Conservation (phyloP, 768 basidiomycete genomes). For the Psilocybe azurescens region DNA sequence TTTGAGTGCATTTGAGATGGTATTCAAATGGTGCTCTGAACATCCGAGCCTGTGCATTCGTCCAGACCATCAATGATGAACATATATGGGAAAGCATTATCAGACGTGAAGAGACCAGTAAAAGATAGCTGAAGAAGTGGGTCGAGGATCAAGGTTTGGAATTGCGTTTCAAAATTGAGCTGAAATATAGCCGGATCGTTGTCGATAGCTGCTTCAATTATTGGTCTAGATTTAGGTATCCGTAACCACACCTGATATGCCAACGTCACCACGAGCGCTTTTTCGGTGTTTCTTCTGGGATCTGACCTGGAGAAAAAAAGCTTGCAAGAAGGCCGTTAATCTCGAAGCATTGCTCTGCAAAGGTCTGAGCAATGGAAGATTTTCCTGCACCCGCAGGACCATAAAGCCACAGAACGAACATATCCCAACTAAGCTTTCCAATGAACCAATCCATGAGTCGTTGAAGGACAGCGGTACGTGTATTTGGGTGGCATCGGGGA, state of each 20-base stretch:
- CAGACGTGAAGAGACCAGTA: not conserved
- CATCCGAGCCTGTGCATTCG: conserved; percentile 14
- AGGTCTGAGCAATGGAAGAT: conserved; percentile 18
- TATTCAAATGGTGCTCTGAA: not conserved
- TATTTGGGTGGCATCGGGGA: conserved; percentile 19
- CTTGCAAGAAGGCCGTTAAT: conserved; percentile 2
- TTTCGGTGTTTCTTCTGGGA: conserved; percentile 1
- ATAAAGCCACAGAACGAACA: conserved; percentile 19
- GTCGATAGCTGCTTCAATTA: not conserved
- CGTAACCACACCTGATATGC: conserved; percentile 13
- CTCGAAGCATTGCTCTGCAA: conserved; percentile 12
- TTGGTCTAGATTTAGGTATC: not conserved
- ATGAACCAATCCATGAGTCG: conserved; percentile 14
- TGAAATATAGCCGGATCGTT: conserved; percentile 9
- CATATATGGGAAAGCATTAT: not conserved
- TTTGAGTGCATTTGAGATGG: not conserved
- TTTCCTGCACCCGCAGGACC: conserved; percentile 24
- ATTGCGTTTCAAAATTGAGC: conserved; percentile 2
- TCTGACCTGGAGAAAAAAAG: conserved; percentile 17
- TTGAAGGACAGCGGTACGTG: conserved; percentile 12
- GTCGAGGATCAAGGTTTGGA: conserved; percentile 10
- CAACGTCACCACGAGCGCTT: conserved; percentile 11
- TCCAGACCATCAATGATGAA: conserved; percentile 25
- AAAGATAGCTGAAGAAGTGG: not conserved
- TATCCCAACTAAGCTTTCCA: not conserved